Conservation (phyloP, 306 rosid species). For the Begonia masoniana region DNA sequence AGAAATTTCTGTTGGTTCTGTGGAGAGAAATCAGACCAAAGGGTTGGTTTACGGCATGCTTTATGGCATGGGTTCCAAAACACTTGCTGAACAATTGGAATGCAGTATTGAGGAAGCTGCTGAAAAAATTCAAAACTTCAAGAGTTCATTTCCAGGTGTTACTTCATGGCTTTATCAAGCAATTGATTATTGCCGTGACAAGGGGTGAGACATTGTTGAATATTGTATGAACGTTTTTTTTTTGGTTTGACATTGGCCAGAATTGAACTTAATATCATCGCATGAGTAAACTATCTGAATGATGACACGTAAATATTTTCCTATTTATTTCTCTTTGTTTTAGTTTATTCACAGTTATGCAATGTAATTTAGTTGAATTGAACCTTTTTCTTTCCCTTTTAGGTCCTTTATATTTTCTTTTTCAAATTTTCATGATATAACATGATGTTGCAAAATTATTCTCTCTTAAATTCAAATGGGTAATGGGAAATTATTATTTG, state of each 20-base stretch:
- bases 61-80: slow-evolving; percentile 88
- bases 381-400: too few relatives aligned
- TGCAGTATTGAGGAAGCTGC: slow-evolving; percentile 73
- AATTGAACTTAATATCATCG: slow-evolving; percentile 6
- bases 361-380: too few relatives aligned
- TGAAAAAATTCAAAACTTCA: slow-evolving; percentile 68
- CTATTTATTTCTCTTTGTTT: slow-evolving; percentile 1
- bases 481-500: too few relatives aligned
- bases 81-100: slow-evolving; percentile 77
- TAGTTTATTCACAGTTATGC: background rate
- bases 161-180: slow-evolving; percentile 88
- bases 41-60: slow-evolving; percentile 91
- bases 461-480: too few relatives aligned
- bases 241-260: slow-evolving; percentile 5
- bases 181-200: slow-evolving; percentile 53
- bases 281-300: too few relatives aligned
- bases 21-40: slow-evolving; percentile 81
- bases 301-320: background rate
- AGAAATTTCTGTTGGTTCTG: slow-evolving; percentile 48
- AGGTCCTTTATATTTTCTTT: too few relatives aligned
- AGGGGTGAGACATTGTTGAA: slow-evolving; percentile 43
- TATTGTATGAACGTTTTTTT: slow-evolving; percentile 1
- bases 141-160: slow-evolving; percentile 76
- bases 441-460: too few relatives aligned
- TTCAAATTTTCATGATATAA: too few relatives aligned